Percentiles rank a stretch among this genome's conserved stretches.
These are phyloP conservation scores for Puccinia brachypodii DNA, from an alignment of 1,284 basidiomycete genomes.

Conservation along the genomic window DNA sequence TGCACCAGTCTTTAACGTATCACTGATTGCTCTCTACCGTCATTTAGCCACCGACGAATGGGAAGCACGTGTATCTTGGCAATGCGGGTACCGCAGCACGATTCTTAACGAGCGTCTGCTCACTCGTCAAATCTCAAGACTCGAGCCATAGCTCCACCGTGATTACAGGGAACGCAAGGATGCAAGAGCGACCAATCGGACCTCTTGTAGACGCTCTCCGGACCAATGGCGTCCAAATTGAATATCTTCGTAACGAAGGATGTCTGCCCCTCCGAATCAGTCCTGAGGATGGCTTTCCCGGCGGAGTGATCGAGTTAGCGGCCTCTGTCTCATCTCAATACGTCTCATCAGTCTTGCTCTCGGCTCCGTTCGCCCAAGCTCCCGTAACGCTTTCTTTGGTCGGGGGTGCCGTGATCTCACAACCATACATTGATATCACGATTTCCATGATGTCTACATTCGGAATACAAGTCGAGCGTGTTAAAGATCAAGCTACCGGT, in stretches of 20 bases:
- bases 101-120: slow-evolving; percentile 94
- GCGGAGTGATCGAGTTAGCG: slow-evolving; percentile 80
- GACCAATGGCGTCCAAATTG: slow-evolving; percentile 75
- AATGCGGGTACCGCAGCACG: slow-evolving; percentile 98
- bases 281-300: slow-evolving; percentile 70
- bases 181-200: slow-evolving; percentile 94
- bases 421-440: slow-evolving; percentile 99
- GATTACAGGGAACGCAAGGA: slow-evolving; percentile 89
- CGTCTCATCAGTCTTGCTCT: slow-evolving; percentile 92
- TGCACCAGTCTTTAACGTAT: not conserved
- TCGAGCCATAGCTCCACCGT: slow-evolving; percentile 58
- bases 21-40: slow-evolving; percentile 1
- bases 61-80: slow-evolving; percentile 89
- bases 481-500: slow-evolving; percentile 67
- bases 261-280: slow-evolving; percentile 88
- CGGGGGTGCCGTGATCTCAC: slow-evolving; percentile 92
- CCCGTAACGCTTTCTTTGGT: slow-evolving; percentile 83
- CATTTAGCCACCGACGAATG: slow-evolving; percentile 66
- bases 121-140: slow-evolving; percentile 66
- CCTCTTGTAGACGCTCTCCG: slow-evolving; percentile 90
- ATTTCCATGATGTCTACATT: slow-evolving; percentile 98
- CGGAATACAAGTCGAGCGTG: slow-evolving; percentile 74
- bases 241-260: slow-evolving; percentile 75
- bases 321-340: slow-evolving; percentile 98
- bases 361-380: slow-evolving; percentile 85